These are phyloP conservation scores for Trypanosoma caninum DNA, from an alignment of 208 protist species.

Conservation along the genomic window DNA sequence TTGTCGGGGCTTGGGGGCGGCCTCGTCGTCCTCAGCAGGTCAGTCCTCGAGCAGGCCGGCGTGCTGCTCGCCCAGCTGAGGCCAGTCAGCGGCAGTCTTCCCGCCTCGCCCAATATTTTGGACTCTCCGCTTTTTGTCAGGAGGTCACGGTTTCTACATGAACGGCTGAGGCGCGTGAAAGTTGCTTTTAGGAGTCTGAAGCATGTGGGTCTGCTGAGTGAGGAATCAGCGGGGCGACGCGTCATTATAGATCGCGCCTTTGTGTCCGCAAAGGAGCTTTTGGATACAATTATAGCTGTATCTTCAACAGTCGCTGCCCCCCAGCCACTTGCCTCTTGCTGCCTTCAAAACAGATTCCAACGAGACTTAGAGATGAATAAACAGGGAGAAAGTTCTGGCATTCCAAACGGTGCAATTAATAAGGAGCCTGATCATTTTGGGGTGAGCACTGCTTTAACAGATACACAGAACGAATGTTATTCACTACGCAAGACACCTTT, in stretches of 20 bases:
- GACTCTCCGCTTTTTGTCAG: slow-evolving; percentile 18
- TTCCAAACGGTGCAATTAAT: no score
- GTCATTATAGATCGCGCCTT: slow-evolving; percentile 26
- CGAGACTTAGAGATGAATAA: no score
- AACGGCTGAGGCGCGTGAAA: slow-evolving; percentile 16
- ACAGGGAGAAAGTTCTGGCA: no score
- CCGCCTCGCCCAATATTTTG: background rate
- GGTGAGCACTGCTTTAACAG: no score
- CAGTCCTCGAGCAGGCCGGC: slow-evolving; percentile 14
- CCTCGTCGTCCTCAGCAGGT: background rate
- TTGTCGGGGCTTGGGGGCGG: slow-evolving; percentile 6
- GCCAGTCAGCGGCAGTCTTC: background rate
- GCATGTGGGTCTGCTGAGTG: slow-evolving; percentile 21
- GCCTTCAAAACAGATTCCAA: no score
- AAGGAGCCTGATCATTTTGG: no score
- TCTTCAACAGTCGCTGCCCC: slow-evolving; percentile 11
- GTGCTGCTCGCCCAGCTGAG: slow-evolving; percentile 7
- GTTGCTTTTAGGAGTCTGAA: slow-evolving; percentile 19
- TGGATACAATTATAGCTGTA: slow-evolving; percentile 16
- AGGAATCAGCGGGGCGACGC: slow-evolving; percentile 18
- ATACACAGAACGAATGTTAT: no score
- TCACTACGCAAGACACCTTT: no score
- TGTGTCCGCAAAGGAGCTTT: slow-evolving; percentile 11
- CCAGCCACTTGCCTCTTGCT: background rate
- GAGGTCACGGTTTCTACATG: slow-evolving; percentile 19